A percentile compares a stretch with the other conserved stretches of the same genome.
Evolutionary conservation across 257 asterid species (phyloP).

Genomic region (Ligustrum vulgare): DNA sequence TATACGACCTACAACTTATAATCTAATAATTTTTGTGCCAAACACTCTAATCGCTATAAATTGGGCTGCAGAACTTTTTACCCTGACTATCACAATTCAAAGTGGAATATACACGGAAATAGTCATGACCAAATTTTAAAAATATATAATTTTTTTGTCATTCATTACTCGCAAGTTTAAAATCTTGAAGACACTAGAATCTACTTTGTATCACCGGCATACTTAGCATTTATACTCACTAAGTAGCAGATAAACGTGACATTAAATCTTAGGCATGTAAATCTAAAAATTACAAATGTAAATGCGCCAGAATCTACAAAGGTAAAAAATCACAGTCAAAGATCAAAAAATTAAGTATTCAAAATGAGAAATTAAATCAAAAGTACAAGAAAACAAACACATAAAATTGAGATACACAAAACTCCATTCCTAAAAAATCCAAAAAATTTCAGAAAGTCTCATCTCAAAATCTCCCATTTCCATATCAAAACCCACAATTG

Average conservation of each 20-base stretch:
- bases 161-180: background rate
- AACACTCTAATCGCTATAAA: no score
- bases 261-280: background rate
- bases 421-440: slow-evolving; percentile 8
- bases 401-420: background rate
- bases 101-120: background rate
- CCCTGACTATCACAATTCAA: background rate
- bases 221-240: background rate
- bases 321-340: slow-evolving; percentile 8
- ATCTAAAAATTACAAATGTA: background rate
- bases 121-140: background rate
- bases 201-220: background rate
- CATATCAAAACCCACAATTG: slow-evolving; percentile 26
- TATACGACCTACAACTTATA: no score
- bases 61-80: background rate
- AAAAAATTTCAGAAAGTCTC: slow-evolving; percentile 27
- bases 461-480: slow-evolving; percentile 27
- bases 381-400: background rate
- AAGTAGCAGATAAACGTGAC: background rate
- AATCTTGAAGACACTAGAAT: background rate
- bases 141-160: background rate
- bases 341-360: slow-evolving; percentile 19
- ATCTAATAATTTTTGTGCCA: no score
- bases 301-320: background rate
- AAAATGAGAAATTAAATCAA: slow-evolving; percentile 6